Conservation (phyloP, 305 asterid species). For the Solanum hybrid region DNA sequence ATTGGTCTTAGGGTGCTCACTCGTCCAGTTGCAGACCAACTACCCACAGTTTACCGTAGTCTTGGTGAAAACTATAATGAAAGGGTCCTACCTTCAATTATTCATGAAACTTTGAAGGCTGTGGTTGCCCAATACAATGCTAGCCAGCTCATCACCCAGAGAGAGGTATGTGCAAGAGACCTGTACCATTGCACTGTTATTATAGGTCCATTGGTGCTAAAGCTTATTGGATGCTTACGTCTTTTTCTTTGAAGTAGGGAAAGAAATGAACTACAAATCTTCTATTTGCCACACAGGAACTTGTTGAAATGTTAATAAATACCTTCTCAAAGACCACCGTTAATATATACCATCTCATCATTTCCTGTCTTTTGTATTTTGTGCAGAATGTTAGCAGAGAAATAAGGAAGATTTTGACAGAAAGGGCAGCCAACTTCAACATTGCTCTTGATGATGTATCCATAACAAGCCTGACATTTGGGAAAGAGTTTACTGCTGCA, state of each 20-base stretch:
- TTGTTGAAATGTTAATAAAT: background rate
- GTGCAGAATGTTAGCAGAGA: conserved; percentile 81
- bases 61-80: conserved; percentile 90
- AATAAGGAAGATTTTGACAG: conserved; percentile 69
- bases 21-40: conserved; percentile 76
- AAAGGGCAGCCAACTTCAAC: conserved; percentile 83
- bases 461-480: conserved; percentile 74
- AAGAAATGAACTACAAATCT: background rate
- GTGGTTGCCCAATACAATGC: conserved; percentile 97
- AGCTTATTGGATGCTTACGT: background rate
- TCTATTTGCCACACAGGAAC: background rate
- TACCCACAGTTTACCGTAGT: conserved; percentile 76
- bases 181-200: background rate
- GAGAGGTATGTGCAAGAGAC: conserved; percentile 48
- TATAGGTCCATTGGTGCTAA: background rate
- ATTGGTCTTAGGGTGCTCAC: conserved; percentile 91
- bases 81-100: conserved; percentile 83
- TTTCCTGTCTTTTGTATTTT: background rate
- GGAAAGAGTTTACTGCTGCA: conserved; percentile 87
- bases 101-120: conserved; percentile 85
- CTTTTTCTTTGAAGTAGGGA: background rate
- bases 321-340: background rate
- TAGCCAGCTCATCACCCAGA: conserved; percentile 94
- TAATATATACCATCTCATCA: background rate
- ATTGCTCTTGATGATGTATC: conserved; percentile 93